phyloP scores from a whole-genome alignment of 2,329 filamentous ascomycete genomes.

The Pyricularia pennisetigena region DNA sequence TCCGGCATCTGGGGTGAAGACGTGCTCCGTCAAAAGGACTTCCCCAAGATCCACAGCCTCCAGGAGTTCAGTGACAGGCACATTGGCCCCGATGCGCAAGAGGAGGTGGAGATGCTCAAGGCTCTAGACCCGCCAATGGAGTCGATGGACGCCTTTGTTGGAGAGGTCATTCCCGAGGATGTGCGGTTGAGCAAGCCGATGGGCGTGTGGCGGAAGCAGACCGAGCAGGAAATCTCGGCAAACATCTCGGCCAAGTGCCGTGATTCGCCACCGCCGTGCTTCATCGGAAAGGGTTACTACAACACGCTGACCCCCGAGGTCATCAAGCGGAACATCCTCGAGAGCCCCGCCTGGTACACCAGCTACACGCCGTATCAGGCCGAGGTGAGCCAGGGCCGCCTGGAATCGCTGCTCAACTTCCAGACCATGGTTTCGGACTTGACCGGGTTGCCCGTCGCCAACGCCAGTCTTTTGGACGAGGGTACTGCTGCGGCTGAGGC shows the following conservation, averaged over 20 bases:
- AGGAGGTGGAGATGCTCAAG: slow-evolving; percentile 69
- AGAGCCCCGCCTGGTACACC: slow-evolving; percentile 95
- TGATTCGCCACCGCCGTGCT: slow-evolving; percentile 38
- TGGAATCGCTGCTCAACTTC: slow-evolving; percentile 91
- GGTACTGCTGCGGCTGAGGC: slow-evolving; percentile 89
- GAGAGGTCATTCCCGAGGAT: slow-evolving; percentile 71
- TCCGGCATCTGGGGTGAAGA: not conserved
- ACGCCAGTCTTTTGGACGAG: slow-evolving; percentile 86
- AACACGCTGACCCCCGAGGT: slow-evolving; percentile 76
- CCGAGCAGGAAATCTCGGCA: not conserved
- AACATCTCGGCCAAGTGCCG: slow-evolving; percentile 41
- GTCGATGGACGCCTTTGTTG: slow-evolving; percentile 72
- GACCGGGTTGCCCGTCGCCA: slow-evolving; percentile 77
- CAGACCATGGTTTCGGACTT: slow-evolving; percentile 88
- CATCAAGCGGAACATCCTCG: slow-evolving; percentile 84
- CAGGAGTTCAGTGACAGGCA: slow-evolving; percentile 31
- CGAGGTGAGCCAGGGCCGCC: slow-evolving; percentile 88
- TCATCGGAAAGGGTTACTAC: slow-evolving; percentile 85
- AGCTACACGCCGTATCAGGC: slow-evolving; percentile 97
- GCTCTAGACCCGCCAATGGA: slow-evolving; percentile 63
- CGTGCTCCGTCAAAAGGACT: not conserved
- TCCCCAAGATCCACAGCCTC: not conserved
- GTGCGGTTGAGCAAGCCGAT: slow-evolving; percentile 47
- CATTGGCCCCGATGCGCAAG: slow-evolving; percentile 69
- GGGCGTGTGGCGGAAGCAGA: not conserved